phyloP scores from a whole-genome alignment of 2,329 filamentous ascomycete species.

The Fusarium sacchari region DNA sequence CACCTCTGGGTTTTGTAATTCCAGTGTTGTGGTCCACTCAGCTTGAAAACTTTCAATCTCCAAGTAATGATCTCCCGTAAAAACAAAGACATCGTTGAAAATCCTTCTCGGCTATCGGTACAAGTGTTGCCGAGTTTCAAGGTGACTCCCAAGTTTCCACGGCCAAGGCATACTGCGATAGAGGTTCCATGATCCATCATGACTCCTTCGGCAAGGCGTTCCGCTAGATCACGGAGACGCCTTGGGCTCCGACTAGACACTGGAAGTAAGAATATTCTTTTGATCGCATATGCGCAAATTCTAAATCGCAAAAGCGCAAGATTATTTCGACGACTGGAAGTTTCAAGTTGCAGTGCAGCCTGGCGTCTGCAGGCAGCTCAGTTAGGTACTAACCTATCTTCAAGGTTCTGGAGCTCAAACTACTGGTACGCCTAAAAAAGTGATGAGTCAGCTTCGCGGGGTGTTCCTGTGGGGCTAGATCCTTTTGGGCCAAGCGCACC shows the following conservation, averaged over 20 bases:
- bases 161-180: not conserved
- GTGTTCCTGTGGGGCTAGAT: not conserved
- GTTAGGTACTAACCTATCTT: too few relatives aligned
- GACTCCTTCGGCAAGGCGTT: constrained; percentile 10
- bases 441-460: not conserved
- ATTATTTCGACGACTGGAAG: not conserved
- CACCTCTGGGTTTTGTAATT: not conserved
- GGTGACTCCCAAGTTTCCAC: not conserved
- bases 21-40: too few relatives aligned
- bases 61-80: not conserved
- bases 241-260: not conserved
- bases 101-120: not conserved
- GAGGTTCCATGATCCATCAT: constrained; percentile 15
- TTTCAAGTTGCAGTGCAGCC: not conserved
- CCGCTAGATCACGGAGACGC: not conserved
- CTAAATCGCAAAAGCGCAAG: not conserved
- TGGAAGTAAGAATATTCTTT: not conserved
- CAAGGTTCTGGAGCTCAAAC: not conserved
- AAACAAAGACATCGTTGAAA: not conserved
- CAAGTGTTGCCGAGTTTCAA: not conserved
- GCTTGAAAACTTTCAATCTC: not conserved
- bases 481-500: not conserved
- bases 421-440: not conserved
- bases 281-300: not conserved
- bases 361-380: not conserved